A percentile compares a stretch with the other conserved stretches of the same genome.
Evolutionary conservation across 225 moss, liverwort and hornwort genomes (phyloP).

Genomic region (Takakia lepidozioides): DNA sequence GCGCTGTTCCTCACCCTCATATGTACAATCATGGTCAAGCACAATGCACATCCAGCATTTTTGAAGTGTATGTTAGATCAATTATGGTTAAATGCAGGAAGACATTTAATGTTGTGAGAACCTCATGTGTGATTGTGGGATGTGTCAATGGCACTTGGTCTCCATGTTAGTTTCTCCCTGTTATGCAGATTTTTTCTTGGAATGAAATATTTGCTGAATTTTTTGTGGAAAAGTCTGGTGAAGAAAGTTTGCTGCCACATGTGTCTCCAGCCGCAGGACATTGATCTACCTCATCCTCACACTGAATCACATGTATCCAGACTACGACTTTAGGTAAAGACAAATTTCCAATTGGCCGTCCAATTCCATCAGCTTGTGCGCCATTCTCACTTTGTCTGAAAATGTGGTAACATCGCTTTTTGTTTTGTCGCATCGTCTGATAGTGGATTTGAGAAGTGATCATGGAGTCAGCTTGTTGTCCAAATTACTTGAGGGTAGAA

Average conservation of each 20-base stretch:
- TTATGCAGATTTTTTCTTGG: too few species aligned
- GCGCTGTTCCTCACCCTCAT: too few species aligned
- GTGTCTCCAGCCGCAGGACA: constrained; percentile 91
- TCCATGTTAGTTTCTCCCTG: too few species aligned
- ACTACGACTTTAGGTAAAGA: constrained; percentile 94
- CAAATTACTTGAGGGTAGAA: not conserved
- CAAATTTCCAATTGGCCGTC: not conserved
- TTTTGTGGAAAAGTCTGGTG: constrained; percentile 9
- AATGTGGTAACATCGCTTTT: not conserved
- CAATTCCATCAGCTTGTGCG: not conserved
- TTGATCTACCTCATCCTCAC: constrained; percentile 96
- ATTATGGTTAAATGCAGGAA: too few species aligned
- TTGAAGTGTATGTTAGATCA: too few species aligned
- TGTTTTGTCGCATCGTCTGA: too few species aligned
- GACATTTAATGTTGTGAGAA: too few species aligned
- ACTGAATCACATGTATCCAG: constrained; percentile 98
- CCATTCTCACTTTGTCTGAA: not conserved
- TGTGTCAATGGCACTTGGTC: too few species aligned
- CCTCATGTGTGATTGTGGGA: too few species aligned
- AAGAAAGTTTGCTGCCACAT: constrained; percentile 19
- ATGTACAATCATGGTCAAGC: too few species aligned
- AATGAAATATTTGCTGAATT: not conserved
- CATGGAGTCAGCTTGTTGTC: constrained; percentile 1
- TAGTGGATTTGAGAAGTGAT: constrained; percentile 3
- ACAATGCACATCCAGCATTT: too few species aligned